Evolutionary conservation across 2,329 filamentous ascomycete species (phyloP).

Genomic region (Akanthomyces muscarius): DNA sequence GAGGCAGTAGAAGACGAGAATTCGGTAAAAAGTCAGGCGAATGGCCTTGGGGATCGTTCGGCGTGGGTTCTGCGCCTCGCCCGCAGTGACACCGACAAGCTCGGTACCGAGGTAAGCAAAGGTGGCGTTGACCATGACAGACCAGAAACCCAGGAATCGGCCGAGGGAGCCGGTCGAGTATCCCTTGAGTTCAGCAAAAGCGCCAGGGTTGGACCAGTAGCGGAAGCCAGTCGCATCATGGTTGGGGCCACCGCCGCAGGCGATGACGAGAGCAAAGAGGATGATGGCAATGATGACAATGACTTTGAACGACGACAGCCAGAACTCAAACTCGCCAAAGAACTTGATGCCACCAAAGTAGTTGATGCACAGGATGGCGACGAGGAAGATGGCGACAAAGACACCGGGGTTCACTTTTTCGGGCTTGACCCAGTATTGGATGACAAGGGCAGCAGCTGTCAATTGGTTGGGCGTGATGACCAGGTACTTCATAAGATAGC

Average conservation of each 20-base stretch:
- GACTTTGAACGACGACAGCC: constrained; percentile 64
- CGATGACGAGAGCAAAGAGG: constrained; percentile 59
- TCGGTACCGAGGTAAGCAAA: constrained; percentile 78
- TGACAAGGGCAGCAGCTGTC: constrained; percentile 73
- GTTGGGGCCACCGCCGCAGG: constrained; percentile 61
- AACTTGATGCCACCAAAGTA: constrained; percentile 59
- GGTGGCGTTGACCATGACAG: constrained; percentile 68
- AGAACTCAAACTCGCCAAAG: constrained; percentile 63
- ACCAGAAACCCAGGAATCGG: constrained; percentile 62
- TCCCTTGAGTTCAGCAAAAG: constrained; percentile 29
- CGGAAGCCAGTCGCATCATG: constrained; percentile 60
- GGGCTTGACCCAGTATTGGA: constrained; percentile 69
- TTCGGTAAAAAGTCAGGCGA: constrained; percentile 77
- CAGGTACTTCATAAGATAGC: constrained; percentile 73
- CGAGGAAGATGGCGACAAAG: constrained; percentile 69
- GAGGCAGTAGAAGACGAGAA: constrained; percentile 74
- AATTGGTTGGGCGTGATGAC: constrained; percentile 83
- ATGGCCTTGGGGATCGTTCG: constrained; percentile 73
- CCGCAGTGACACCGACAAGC: constrained; percentile 72
- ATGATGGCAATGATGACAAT: constrained; percentile 63
- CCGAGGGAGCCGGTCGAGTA: constrained; percentile 33
- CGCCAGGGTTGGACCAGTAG: constrained; percentile 61
- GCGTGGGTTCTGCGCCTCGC: constrained; percentile 75
- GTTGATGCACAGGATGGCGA: constrained; percentile 62
- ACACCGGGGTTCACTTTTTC: constrained; percentile 71